Evolutionary conservation across 2,329 filamentous ascomycete genomes (phyloP), one percentile per base, ranked within the genome.

Genomic region (Domatiomyces catenatus): DNA sequence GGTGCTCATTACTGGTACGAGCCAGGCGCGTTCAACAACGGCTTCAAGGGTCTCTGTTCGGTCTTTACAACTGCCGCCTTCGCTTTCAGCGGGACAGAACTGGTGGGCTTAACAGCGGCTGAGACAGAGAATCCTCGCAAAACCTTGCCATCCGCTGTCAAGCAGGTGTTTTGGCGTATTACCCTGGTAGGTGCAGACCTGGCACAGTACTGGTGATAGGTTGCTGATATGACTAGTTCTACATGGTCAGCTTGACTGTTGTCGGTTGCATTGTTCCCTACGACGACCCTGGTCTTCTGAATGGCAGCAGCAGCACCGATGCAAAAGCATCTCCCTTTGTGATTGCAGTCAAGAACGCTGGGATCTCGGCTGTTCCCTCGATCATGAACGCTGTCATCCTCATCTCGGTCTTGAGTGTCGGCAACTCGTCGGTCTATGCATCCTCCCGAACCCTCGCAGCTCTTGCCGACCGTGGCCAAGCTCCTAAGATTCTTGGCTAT

Each of bases 1-100:
- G 89, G 88, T 50, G 84, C 77, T 24, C 74, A 71, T 50, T 86
- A 80, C 68, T 94, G 86, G 87, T 66, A 73, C 10, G 58, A 81
- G 22, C 88, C 89, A 0, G 88, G 88, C n/a, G 83, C 87, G 4
- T 69, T 70, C 51, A 22, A 47, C 5, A 18, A 68, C 48, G 67
- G 68, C 18, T 72, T 73, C 59, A 67, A 65, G 44, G 74, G 73
- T n/a, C 75, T 79, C 61, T 76, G 76, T 56, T 67, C 68, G 6
- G 74, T 79, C 15, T 71, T 79, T 56, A 72, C 75, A 36, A 74
- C 69, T 5, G 72, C 74, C 54, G 75, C 71, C 18, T 79, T 82
- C 58, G 71, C 75, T 24, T 78, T 78, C 59, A 69, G 68, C 49
- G 74, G 74, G 15, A 76, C 74, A 8, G 74, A 77, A 56, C 64